Evolutionary conservation across 2,329 filamentous ascomycete genomes (phyloP).

Genomic region (Xylaria hypoxylon): DNA sequence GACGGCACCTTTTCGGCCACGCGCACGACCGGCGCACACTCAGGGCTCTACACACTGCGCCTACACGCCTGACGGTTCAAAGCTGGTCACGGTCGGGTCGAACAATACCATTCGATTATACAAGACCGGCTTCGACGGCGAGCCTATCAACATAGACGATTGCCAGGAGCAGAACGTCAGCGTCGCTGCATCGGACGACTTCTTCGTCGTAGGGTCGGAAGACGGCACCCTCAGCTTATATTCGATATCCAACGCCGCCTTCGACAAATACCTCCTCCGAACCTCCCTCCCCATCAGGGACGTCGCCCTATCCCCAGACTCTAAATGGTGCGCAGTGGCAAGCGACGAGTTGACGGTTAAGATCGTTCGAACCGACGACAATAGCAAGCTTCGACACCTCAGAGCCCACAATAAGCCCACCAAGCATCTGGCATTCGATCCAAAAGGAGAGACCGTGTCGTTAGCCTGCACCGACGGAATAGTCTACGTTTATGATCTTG

Average conservation of each 20-base stretch:
- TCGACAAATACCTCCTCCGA: conserved; percentile 85
- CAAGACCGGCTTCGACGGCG: conserved; percentile 89
- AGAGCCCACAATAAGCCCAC: conserved; percentile 86
- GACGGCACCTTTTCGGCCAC: conserved; percentile 61
- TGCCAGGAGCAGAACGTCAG: conserved; percentile 87
- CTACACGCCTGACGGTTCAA: conserved; percentile 89
- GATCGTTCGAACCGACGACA: conserved; percentile 84
- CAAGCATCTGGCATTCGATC: conserved; percentile 93
- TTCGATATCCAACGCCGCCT: conserved; percentile 77
- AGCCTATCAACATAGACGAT: conserved; percentile 92
- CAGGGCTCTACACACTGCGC: conserved; percentile 86
- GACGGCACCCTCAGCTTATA: conserved; percentile 97
- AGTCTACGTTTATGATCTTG: conserved; percentile 87
- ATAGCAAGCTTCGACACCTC: conserved; percentile 78
- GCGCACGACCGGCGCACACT: conserved; percentile 79
- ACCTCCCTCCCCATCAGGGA: conserved; percentile 89
- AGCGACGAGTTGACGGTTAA: conserved; percentile 96
- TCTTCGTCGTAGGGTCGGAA: conserved; percentile 90
- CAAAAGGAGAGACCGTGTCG: conserved; percentile 78
- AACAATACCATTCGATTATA: conserved; percentile 96
- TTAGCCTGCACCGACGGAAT: conserved; percentile 90
- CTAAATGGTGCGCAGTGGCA: conserved; percentile 91
- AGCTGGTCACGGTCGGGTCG: conserved; percentile 89
- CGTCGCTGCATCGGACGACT: conserved; percentile 80
- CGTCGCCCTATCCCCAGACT: conserved; percentile 82